Percentiles rank a stretch among this genome's conserved stretches.
These are phyloP conservation scores for Bruguiera parviflora DNA, from an alignment of 345 rosid species.

Conservation along the genomic window DNA sequence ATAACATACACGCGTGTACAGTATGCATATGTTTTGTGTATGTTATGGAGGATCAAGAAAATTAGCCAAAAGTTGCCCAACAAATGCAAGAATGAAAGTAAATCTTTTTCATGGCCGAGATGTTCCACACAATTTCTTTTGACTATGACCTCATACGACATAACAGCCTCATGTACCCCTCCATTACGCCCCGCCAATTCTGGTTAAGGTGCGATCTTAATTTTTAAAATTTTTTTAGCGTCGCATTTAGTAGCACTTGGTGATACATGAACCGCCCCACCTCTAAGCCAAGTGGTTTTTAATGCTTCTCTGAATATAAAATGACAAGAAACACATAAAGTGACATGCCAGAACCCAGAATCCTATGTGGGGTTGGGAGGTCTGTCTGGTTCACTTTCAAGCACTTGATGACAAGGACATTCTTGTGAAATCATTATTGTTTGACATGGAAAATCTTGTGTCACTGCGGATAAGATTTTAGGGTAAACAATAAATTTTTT, in stretches of 20 bases:
- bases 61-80: slow-evolving; percentile 17
- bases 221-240: background rate
- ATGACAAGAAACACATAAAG: slow-evolving; percentile 27
- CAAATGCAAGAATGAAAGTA: slow-evolving; percentile 9
- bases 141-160: slow-evolving; percentile 9
- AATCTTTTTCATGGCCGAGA: slow-evolving; percentile 31
- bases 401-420: slow-evolving; percentile 27
- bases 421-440: background rate
- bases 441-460: background rate
- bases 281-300: slow-evolving; percentile 9
- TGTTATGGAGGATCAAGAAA: slow-evolving; percentile 1
- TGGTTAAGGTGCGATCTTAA: background rate
- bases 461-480: slow-evolving; percentile 22
- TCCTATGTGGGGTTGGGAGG: slow-evolving; percentile 48
- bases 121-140: slow-evolving; percentile 13
- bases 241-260: background rate
- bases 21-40: background rate
- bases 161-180: background rate
- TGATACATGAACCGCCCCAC: slow-evolving; percentile 11
- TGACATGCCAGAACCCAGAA: slow-evolving; percentile 48
- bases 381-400: slow-evolving; percentile 24
- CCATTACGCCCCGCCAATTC: too few relatives aligned
- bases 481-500: slow-evolving; percentile 11
- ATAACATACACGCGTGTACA: slow-evolving; percentile 11
- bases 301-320: slow-evolving; percentile 26